These are phyloP conservation scores for Avena insularis DNA, from an alignment of 176 grass and related monocot species.

Conservation along the genomic window DNA sequence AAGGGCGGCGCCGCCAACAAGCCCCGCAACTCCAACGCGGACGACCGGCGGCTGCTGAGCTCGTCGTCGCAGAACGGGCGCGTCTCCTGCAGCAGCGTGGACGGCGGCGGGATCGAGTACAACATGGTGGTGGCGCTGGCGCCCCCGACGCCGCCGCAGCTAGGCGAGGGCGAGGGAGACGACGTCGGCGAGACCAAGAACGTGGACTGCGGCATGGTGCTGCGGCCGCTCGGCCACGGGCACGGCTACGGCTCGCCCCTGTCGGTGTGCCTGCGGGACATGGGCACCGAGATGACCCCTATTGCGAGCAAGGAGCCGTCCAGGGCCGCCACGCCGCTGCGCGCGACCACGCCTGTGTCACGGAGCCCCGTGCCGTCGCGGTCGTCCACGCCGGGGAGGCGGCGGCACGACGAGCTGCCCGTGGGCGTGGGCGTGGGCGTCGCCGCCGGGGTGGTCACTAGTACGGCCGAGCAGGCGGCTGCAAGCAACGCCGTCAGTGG, in stretches of 20 bases:
- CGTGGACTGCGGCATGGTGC: slow-evolving; percentile 56
- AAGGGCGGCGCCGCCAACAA: background rate
- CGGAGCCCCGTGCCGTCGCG: slow-evolving; percentile 77
- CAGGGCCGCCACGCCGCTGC: slow-evolving; percentile 76
- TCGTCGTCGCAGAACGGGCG: slow-evolving; percentile 80
- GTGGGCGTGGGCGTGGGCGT: background rate
- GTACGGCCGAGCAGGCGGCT: background rate
- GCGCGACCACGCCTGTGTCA: slow-evolving; percentile 75
- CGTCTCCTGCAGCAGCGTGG: slow-evolving; percentile 86
- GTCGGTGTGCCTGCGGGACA: slow-evolving; percentile 80
- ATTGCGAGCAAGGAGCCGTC: slow-evolving; percentile 98
- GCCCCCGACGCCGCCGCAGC: slow-evolving; percentile 32
- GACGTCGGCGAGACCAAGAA: slow-evolving; percentile 89
- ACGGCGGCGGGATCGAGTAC: slow-evolving; percentile 77
- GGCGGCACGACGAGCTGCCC: slow-evolving; percentile 36
- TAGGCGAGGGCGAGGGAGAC: slow-evolving; percentile 7
- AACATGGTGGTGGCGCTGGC: slow-evolving; percentile 39
- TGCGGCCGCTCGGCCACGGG: slow-evolving; percentile 32
- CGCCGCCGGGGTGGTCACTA: background rate
- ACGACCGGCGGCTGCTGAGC: slow-evolving; percentile 68
- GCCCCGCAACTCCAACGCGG: slow-evolving; percentile 84
- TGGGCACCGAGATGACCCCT: slow-evolving; percentile 99
- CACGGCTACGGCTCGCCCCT: slow-evolving; percentile 15
- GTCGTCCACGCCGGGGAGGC: slow-evolving; percentile 63
- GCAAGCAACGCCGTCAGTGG: background rate